A percentile compares a stretch with the other conserved stretches of the same genome.
Conservation (phyloP, 1,284 basidiomycete genomes). For the Cutaneotrichosporon spelunceum region DNA sequence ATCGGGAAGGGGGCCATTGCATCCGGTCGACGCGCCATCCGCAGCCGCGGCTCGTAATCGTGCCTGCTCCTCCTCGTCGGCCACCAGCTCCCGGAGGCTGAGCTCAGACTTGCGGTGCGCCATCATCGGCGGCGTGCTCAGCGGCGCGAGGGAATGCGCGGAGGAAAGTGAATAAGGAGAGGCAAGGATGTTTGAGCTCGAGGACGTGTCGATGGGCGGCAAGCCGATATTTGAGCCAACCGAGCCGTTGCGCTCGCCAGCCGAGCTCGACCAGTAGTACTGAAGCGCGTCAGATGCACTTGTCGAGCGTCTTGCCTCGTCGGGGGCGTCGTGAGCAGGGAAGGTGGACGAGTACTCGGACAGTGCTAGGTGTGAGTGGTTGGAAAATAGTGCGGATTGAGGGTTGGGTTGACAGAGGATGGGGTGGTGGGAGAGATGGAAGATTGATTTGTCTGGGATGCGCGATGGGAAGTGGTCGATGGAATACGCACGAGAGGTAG, state of each 20-base stretch:
- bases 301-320: conserved; percentile 29
- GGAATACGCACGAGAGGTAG: conserved; percentile 6
- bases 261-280: conserved; percentile 45
- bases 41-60: background rate
- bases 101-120: conserved; percentile 7
- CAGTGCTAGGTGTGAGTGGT: conserved; percentile 13
- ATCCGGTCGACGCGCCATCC: background rate
- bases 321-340: background rate
- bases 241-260: conserved; percentile 42
- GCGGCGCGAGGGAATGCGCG: conserved; percentile 6
- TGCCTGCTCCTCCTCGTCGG: conserved; percentile 10
- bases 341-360: conserved; percentile 15
- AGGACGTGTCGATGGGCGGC: conserved; percentile 19
- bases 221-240: conserved; percentile 31
- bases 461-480: background rate
- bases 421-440: background rate
- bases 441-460: too few relatives aligned
- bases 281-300: conserved; percentile 41
- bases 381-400: background rate
- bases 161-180: conserved; percentile 28
- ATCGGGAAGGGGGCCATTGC: background rate
- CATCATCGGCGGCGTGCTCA: background rate
- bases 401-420: background rate
- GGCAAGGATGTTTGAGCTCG: conserved; percentile 2
- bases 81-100: conserved; percentile 16